A percentile compares a stretch with the other conserved stretches of the same genome.
These are phyloP conservation scores for Zygosaccharomyces pseudobailii DNA, from an alignment of 1,139 yeast species.

Conservation along the genomic window DNA sequence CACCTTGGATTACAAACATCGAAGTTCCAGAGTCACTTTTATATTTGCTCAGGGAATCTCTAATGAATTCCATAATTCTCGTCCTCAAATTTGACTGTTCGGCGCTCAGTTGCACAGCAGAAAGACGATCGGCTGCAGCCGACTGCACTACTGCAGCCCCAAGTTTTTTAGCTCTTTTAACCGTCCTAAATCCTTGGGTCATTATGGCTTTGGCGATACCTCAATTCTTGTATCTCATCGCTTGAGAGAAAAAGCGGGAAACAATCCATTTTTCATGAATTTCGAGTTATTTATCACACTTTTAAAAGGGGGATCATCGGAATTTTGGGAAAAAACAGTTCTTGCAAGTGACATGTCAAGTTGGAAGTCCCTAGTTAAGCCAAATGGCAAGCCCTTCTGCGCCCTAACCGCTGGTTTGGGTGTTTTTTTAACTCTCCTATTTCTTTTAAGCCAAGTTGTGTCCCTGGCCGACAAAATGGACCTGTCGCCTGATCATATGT, in stretches of 20 bases:
- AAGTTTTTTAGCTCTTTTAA: constrained; percentile 9
- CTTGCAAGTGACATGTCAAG: constrained; percentile 5
- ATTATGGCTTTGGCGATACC: constrained; percentile 1
- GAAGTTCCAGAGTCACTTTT: constrained; percentile 24
- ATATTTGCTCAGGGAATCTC: constrained; percentile 21
- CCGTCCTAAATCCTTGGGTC: constrained; percentile 12
- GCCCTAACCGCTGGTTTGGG: constrained; percentile 65
- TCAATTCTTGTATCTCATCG: neutral
- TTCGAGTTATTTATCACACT: neutral
- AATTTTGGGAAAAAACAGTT: neutral
- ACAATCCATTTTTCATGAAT: neutral
- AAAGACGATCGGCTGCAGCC: constrained; percentile 34
- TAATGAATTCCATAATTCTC: constrained; percentile 30
- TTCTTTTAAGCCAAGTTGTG: constrained; percentile 36
- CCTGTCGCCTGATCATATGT: constrained; percentile 55
- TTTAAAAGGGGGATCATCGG: neutral
- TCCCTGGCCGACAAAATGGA: constrained; percentile 37
- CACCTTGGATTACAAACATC: constrained; percentile 41
- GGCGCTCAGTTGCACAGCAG: constrained; percentile 34
- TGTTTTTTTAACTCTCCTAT: constrained; percentile 47
- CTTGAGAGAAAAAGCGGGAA: neutral
- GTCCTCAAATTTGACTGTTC: constrained; percentile 35
- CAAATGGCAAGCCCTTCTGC: constrained; percentile 43
- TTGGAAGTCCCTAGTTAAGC: constrained; percentile 17
- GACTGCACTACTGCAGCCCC: constrained; percentile 9